Percentiles rank a stretch among this genome's conserved stretches.
phyloP scores from a whole-genome alignment of 2,329 filamentous ascomycete genomes.

The Aquanectria penicillioides region DNA sequence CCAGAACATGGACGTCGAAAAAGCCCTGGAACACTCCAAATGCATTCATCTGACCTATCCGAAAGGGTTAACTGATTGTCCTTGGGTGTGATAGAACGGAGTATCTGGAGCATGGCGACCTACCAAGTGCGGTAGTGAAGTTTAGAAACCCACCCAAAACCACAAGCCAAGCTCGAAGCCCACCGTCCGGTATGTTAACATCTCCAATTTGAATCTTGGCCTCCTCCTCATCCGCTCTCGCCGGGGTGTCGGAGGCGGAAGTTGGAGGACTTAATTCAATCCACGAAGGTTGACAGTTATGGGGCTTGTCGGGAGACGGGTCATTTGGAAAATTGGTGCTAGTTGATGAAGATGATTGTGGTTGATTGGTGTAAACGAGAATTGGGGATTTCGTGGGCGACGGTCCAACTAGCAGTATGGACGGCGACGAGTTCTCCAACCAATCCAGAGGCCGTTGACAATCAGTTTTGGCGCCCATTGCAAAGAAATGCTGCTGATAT shows the following conservation, averaged over 20 bases:
- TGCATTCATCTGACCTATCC: slow-evolving; percentile 10
- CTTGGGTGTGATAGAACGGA: not conserved
- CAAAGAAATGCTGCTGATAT: too few relatives aligned
- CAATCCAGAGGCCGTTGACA: too few relatives aligned
- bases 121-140: slow-evolving; percentile 43
- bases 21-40: slow-evolving; percentile 52
- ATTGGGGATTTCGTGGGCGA: too few relatives aligned
- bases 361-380: too few relatives aligned
- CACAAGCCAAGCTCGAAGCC: slow-evolving; percentile 44
- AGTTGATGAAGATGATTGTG: too few relatives aligned
- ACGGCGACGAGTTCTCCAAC: too few relatives aligned
- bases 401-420: too few relatives aligned
- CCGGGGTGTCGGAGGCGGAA: not conserved
- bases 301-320: too few relatives aligned
- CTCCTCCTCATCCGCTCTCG: not conserved
- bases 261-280: not conserved
- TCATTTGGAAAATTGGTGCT: too few relatives aligned
- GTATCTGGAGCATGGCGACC: not conserved
- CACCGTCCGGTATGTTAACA: slow-evolving; percentile 35
- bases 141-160: slow-evolving; percentile 46
- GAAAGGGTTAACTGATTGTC: not conserved
- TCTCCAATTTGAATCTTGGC: not conserved
- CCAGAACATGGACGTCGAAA: slow-evolving; percentile 50
- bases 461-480: too few relatives aligned
- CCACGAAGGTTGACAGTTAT: too few relatives aligned